Evolutionary conservation across 2,329 filamentous ascomycete species (phyloP).

Genomic region (Paramyrothecium roridum): DNA sequence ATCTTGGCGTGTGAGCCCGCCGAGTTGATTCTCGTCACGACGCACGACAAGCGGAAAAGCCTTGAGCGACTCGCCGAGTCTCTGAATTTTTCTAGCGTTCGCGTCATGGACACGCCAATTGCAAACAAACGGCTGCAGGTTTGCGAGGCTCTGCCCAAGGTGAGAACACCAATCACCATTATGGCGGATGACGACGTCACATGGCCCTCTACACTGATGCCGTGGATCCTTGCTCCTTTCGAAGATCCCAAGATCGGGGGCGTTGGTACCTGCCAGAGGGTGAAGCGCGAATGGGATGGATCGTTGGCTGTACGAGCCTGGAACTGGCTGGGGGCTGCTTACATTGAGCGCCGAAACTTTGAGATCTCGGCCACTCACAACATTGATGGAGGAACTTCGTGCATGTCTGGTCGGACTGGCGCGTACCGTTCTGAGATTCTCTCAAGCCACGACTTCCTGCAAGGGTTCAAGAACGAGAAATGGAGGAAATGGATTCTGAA

Average conservation of each 20-base stretch:
- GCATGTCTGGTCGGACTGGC: conserved; percentile 90
- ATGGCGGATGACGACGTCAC: conserved; percentile 96
- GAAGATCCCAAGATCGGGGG: conserved; percentile 81
- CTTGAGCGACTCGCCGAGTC: conserved; percentile 65
- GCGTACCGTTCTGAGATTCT: conserved; percentile 89
- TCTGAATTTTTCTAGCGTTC: conserved; percentile 58
- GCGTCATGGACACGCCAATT: conserved; percentile 73
- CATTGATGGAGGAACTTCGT: conserved; percentile 93
- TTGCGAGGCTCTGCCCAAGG: conserved; percentile 82
- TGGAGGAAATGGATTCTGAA: conserved; percentile 89
- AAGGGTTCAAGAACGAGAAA: conserved; percentile 87
- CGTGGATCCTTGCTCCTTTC: conserved; percentile 91
- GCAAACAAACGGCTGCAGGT: conserved; percentile 96
- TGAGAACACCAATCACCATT: conserved; percentile 79
- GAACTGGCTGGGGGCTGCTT: conserved; percentile 88
- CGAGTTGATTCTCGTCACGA: conserved; percentile 83
- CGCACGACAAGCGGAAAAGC: conserved; percentile 70
- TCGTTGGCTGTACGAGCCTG: conserved; percentile 64
- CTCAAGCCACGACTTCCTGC: conserved; percentile 78
- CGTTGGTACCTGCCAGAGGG: conserved; percentile 86
- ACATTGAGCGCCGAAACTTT: conserved; percentile 92
- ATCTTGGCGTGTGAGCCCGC: conserved; percentile 68
- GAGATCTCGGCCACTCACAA: conserved; percentile 95
- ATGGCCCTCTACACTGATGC: conserved; percentile 81
- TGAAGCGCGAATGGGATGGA: conserved; percentile 64